These are phyloP conservation scores for Pythium guiyangense DNA, from an alignment of 352 stramenopile species.

Conservation along the genomic window DNA sequence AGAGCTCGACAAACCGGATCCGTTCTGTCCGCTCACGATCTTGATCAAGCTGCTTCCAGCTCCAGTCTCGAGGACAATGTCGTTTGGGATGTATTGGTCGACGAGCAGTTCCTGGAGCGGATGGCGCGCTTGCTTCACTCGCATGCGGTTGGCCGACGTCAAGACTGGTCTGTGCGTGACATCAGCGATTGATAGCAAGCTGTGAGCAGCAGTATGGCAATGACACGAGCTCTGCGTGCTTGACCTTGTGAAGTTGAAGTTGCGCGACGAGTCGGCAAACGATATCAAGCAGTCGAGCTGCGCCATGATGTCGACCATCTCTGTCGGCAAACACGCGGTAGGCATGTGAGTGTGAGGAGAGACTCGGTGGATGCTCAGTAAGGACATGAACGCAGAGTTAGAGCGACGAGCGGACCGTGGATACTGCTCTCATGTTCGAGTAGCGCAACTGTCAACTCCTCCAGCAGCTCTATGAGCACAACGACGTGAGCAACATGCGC, in stretches of 20 bases:
- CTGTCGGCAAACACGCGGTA: constrained; percentile 19
- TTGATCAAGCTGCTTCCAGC: constrained; percentile 33
- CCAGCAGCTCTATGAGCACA: constrained; percentile 47
- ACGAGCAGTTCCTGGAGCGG: constrained; percentile 83
- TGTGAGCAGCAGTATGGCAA: neutral
- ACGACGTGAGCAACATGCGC: neutral
- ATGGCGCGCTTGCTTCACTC: constrained; percentile 57
- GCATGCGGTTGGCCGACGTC: constrained; percentile 40
- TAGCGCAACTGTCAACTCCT: constrained; percentile 69
- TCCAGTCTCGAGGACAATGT: constrained; percentile 39
- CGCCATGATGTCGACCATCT: constrained; percentile 63
- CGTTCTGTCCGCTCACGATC: constrained; percentile 80
- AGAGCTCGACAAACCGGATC: constrained; percentile 44
- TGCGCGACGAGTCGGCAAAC: constrained; percentile 52
- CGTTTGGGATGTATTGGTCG: constrained; percentile 82
- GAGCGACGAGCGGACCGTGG: constrained; percentile 29
- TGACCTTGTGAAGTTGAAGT: constrained; percentile 75
- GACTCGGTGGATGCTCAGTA: too few relatives aligned
- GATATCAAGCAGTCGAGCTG: constrained; percentile 71
- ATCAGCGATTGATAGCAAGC: neutral
- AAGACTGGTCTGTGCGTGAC: constrained; percentile 35
- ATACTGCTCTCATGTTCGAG: constrained; percentile 69
- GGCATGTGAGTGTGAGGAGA: neutral
- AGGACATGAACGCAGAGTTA: too few relatives aligned
- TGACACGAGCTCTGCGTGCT: too few relatives aligned